Evolutionary conservation across 2,329 filamentous ascomycete genomes (phyloP).

Genomic region (Colletotrichum limetticola): DNA sequence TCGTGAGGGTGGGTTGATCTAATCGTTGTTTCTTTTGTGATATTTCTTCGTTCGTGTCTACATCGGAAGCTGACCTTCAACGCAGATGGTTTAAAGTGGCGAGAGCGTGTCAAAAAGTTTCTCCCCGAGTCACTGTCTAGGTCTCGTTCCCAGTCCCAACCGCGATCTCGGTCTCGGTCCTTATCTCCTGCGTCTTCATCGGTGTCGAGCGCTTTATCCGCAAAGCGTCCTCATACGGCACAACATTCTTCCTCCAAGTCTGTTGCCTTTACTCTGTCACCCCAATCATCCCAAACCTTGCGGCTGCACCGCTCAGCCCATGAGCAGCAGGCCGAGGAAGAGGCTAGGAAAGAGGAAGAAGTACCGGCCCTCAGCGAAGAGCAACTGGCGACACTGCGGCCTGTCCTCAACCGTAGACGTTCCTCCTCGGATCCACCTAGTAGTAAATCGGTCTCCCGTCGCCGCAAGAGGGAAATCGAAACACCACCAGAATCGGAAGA

Average conservation of each 20-base stretch:
- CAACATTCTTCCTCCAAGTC: slow-evolving; percentile 47
- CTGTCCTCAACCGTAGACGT: slow-evolving; percentile 39
- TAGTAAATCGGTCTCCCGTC: slow-evolving; percentile 41
- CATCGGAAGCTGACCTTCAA: slow-evolving; percentile 3
- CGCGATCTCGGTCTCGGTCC: slow-evolving; percentile 20
- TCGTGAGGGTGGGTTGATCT: slow-evolving; percentile 38
- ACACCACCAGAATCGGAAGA: slow-evolving; percentile 44
- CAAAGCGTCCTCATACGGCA: slow-evolving; percentile 17
- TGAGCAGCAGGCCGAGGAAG: slow-evolving; percentile 39
- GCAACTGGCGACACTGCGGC: slow-evolving; percentile 31
- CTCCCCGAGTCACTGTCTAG: slow-evolving; percentile 5
- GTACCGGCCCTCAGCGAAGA: slow-evolving; percentile 31
- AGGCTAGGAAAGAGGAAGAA: slow-evolving; percentile 25
- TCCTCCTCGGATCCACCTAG: slow-evolving; percentile 48
- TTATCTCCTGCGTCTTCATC: slow-evolving; percentile 30
- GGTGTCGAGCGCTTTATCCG: slow-evolving; percentile 19
- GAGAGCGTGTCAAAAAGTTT: slow-evolving; percentile 23
- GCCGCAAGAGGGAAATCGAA: slow-evolving; percentile 36
- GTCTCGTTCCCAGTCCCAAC: slow-evolving; percentile 17
- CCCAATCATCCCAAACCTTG: slow-evolving; percentile 59
- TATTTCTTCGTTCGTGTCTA: not conserved
- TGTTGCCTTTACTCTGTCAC: slow-evolving; percentile 61
- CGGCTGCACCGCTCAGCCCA: slow-evolving; percentile 51
- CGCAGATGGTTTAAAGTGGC: slow-evolving; percentile 45
- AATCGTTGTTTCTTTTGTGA: slow-evolving; percentile 32